Percentiles rank a stretch among this genome's conserved stretches.
Conservation (phyloP, 2,329 filamentous ascomycete genomes). For the Aspergillus quadricinctus region DNA sequence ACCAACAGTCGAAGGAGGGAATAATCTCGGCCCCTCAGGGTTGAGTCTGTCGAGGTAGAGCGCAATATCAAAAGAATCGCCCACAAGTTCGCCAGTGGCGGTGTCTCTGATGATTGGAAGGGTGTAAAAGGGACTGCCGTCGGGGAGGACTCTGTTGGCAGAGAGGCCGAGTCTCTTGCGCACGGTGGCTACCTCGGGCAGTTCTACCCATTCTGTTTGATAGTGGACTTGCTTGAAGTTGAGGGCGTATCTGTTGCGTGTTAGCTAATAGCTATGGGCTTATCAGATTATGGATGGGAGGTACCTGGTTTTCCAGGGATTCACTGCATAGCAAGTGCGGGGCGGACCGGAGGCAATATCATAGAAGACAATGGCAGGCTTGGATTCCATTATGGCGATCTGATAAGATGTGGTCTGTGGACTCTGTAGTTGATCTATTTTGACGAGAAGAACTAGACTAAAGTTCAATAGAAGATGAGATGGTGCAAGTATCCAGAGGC, state of each 20-base stretch:
- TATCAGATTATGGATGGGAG: background rate
- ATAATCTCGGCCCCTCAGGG: background rate
- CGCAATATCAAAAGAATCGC: constrained; percentile 6
- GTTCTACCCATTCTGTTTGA: constrained; percentile 11
- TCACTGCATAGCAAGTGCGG: constrained; percentile 22
- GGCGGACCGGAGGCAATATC: constrained; percentile 41
- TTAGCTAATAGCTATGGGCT: background rate
- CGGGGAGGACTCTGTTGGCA: background rate
- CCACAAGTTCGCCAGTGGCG: background rate
- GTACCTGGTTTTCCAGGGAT: constrained; percentile 27
- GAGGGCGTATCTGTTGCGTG: constrained; percentile 7
- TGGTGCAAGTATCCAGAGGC: background rate
- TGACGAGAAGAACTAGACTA: background rate
- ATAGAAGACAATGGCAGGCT: constrained; percentile 37
- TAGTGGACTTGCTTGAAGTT: constrained; percentile 11
- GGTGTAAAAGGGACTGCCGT: constrained; percentile 1
- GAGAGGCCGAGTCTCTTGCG: constrained; percentile 6
- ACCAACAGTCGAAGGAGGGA: background rate
- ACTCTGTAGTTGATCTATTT: background rate
- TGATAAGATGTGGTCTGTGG: background rate
- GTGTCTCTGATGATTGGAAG: background rate
- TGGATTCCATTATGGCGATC: background rate
- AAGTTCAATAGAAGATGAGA: background rate
- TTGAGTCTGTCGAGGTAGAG: constrained; percentile 8
- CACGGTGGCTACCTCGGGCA: constrained; percentile 8